Evolutionary conservation across 306 rosid genomes (phyloP).

Genomic region (Echinosophora koreensis): DNA sequence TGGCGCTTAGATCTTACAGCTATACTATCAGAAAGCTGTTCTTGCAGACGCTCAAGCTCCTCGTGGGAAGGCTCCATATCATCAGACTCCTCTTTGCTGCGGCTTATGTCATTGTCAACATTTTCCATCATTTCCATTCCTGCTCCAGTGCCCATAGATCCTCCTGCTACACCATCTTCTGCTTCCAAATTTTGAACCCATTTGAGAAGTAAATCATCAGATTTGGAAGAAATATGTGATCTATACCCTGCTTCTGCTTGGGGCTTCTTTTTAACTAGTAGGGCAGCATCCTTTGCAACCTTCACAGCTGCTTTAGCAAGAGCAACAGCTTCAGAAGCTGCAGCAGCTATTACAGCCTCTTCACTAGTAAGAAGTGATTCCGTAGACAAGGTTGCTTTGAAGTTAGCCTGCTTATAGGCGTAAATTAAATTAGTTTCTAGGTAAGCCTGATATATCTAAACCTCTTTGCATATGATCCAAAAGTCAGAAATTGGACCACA

Average conservation of each 20-base stretch:
- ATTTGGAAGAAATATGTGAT: conserved; percentile 46
- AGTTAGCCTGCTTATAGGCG: conserved; percentile 59
- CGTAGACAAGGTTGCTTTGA: conserved; percentile 68
- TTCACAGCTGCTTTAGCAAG: conserved; percentile 91
- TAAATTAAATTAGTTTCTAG: conserved; percentile 37
- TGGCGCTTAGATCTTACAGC: conserved; percentile 89
- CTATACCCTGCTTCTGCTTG: conserved; percentile 46
- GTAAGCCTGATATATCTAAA: conserved; percentile 26
- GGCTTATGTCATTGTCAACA: conserved; percentile 41
- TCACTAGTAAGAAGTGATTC: conserved; percentile 82
- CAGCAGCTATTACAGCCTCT: conserved; percentile 88
- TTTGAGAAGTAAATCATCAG: conserved; percentile 60
- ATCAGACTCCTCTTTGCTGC: conserved; percentile 56
- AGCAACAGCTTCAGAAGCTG: conserved; percentile 91
- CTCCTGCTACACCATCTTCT: conserved; percentile 54
- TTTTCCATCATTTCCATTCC: conserved; percentile 55
- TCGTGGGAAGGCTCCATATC: conserved; percentile 59
- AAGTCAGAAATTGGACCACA: conserved; percentile 24
- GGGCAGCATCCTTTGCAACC: conserved; percentile 83
- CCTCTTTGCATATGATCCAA: conserved; percentile 19
- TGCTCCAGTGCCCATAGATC: conserved; percentile 37
- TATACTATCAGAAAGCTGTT: conserved; percentile 58
- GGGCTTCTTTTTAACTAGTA: conserved; percentile 57
- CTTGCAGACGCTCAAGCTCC: conserved; percentile 70
- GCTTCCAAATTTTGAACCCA: conserved; percentile 70